Evolutionary conservation across 805 yeast species (phyloP), one percentile per base, ranked within the genome.

Genomic region (Kodamaea kaohsiungensis): DNA sequence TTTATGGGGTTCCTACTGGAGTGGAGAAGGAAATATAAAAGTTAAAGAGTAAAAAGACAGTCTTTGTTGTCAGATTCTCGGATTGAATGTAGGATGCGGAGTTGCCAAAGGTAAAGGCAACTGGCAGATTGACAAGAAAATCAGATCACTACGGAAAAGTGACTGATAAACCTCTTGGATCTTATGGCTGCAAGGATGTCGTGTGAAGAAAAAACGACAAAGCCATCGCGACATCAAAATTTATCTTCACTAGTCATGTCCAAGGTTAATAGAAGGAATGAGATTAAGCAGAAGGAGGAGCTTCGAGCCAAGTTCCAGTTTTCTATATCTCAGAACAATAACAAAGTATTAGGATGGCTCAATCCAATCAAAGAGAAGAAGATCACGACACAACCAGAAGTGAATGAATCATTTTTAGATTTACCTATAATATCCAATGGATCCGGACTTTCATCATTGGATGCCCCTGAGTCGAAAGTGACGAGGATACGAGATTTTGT

Each of bases 251-350:
- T 3, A 15, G 17, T 4, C 39, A 46, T 46, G 48, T 46, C 48
- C 19, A 46, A 46, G 25, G 48, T 46, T 3, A 46, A 46, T 15
- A 27, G 76, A 52, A 59, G 81, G 39, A 66, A 75, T 40, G 82
- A 79, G 47, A 79, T 80, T 40, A 73, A 77, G 56, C 63, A 69
- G 43, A 80, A 80, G 57, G 79, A 80, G 54, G 74, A 72, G 27
- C 66, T 82, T 3, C 84, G 78, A 55, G 72, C 80, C 13, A 68
- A 69, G 52, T 75, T 81, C 57, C 82, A 78, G 60, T 66, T 77
- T 5, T 76, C 79, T 4, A 63, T 81, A 5, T 58, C 72, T 2
- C 68, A 68, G 30, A 72, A 71, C 15, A 75, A 72, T 53, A 56
- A 62, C 7, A 67, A 64, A 39, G 75, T 76, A 0, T 48, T 66